A percentile compares a stretch with the other conserved stretches of the same genome.
Evolutionary conservation across 805 yeast species (phyloP).

Genomic region (Sugiyamaella marilandica): DNA sequence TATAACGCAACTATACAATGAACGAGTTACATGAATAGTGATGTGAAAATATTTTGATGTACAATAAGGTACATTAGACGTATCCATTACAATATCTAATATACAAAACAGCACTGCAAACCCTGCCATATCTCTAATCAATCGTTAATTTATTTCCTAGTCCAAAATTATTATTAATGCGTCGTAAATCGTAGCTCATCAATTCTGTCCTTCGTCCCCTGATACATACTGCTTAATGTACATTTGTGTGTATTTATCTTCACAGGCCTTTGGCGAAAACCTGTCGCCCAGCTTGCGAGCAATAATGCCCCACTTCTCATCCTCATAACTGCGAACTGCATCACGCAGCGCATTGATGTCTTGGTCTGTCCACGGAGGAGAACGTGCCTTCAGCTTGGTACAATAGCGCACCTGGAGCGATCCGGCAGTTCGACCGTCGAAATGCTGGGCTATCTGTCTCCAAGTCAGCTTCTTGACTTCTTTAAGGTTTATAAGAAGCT

Average conservation of each 20-base stretch:
- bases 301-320: constrained; percentile 23
- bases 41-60: too few relatives aligned
- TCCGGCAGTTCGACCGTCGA: constrained; percentile 71
- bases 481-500: constrained; percentile 41
- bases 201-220: background rate
- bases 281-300: constrained; percentile 20
- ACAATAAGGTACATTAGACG: too few relatives aligned
- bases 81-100: too few relatives aligned
- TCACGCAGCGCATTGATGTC: constrained; percentile 18
- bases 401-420: constrained; percentile 62
- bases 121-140: too few relatives aligned
- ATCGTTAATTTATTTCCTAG: too few relatives aligned
- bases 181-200: background rate
- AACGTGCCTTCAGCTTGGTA: constrained; percentile 23
- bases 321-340: constrained; percentile 22
- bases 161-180: too few relatives aligned
- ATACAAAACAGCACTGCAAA: too few relatives aligned
- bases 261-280: constrained; percentile 19
- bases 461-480: constrained; percentile 74
- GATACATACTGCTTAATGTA: background rate
- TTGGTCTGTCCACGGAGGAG: constrained; percentile 18
- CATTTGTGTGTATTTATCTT: constrained; percentile 12
- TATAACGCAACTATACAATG: too few relatives aligned
- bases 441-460: constrained; percentile 73
- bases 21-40: too few relatives aligned